Conservation (phyloP, 2,329 filamentous ascomycete genomes). For the Xylaria sp. region DNA sequence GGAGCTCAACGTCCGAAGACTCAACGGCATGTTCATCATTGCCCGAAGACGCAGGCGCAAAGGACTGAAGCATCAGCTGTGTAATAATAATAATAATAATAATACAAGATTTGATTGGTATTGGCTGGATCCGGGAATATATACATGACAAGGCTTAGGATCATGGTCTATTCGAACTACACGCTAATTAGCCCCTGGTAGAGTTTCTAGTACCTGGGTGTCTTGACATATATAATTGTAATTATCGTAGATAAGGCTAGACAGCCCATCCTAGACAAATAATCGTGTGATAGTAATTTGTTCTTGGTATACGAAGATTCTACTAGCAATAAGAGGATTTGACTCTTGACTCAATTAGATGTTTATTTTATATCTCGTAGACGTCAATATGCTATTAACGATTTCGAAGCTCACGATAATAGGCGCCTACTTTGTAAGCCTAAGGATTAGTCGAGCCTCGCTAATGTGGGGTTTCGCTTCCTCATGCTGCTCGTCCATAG, state of each 20-base stretch:
- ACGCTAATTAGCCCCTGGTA: not conserved
- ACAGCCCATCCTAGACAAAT: not conserved
- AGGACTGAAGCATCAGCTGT: conserved; percentile 36
- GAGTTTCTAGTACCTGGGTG: not conserved
- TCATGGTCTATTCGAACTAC: not conserved
- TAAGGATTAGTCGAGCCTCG: not conserved
- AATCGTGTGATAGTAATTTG: not conserved
- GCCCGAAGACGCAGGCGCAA: conserved; percentile 46
- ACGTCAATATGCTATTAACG: not conserved
- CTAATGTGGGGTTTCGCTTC: not conserved
- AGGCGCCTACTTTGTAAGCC: too few species aligned
- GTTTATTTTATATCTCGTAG: not conserved
- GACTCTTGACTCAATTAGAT: not conserved
- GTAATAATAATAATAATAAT: conserved; percentile 17
- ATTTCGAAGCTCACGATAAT: not conserved
- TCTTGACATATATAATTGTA: not conserved
- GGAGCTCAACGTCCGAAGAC: conserved; percentile 35
- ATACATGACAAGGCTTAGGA: conserved; percentile 6
- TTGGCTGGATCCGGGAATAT: conserved; percentile 16
- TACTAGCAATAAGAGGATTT: not conserved
- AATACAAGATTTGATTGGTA: not conserved
- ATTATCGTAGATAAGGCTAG: not conserved
- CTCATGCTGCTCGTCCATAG: not conserved
- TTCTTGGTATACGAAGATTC: not conserved
- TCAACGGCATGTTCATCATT: conserved; percentile 42